Conservation (phyloP, 768 basidiomycete species). For the Multifurca ochricompacta region DNA sequence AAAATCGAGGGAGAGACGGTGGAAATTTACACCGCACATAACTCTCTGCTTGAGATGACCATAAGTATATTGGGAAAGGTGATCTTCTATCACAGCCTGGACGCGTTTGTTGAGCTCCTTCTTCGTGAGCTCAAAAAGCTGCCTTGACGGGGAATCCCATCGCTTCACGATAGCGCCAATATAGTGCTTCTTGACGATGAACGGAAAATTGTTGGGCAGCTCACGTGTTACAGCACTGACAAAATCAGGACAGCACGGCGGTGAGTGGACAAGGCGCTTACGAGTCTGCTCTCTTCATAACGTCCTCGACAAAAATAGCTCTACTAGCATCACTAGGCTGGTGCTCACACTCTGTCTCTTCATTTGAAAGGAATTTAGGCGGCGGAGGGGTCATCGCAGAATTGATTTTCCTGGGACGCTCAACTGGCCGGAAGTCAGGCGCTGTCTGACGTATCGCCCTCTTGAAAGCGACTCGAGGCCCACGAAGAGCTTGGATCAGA, state of each 20-base stretch:
- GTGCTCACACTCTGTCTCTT: slow-evolving; percentile 32
- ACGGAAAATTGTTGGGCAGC: slow-evolving; percentile 57
- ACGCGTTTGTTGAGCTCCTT: slow-evolving; percentile 17
- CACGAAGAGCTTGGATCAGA: slow-evolving; percentile 46
- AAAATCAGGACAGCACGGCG: not conserved
- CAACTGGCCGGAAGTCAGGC: slow-evolving; percentile 48
- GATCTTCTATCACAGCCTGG: slow-evolving; percentile 10
- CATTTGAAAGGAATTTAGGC: slow-evolving; percentile 31
- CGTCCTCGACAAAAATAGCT: slow-evolving; percentile 41
- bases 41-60: slow-evolving; percentile 20
- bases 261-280: slow-evolving; percentile 25
- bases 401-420: not conserved
- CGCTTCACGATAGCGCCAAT: slow-evolving; percentile 16
- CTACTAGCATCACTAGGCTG: slow-evolving; percentile 1
- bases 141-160: slow-evolving; percentile 21
- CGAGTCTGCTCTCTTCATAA: slow-evolving; percentile 37
- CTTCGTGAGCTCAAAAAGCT: slow-evolving; percentile 20
- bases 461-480: slow-evolving; percentile 40
- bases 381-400: slow-evolving; percentile 9
- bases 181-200: slow-evolving; percentile 26
- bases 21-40: slow-evolving; percentile 4
- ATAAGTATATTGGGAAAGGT: slow-evolving; percentile 22
- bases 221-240: slow-evolving; percentile 58
- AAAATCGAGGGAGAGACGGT: not conserved
- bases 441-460: slow-evolving; percentile 39